Conservation (phyloP, 163 green algal genomes). For the Smithsoniella earleae region DNA sequence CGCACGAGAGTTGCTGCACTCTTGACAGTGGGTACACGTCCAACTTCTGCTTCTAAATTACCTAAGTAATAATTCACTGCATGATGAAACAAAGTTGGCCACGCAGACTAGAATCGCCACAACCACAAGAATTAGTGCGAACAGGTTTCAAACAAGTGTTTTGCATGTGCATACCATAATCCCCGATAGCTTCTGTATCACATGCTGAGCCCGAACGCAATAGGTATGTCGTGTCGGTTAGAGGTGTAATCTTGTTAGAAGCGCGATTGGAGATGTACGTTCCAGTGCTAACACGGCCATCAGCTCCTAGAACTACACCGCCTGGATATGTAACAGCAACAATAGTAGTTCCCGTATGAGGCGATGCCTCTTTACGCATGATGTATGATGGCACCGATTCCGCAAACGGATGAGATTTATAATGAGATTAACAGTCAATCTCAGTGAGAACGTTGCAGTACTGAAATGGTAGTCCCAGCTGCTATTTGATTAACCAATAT, state of each 20-base stretch:
- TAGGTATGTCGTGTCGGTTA: constrained; percentile 76
- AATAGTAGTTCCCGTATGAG: constrained; percentile 77
- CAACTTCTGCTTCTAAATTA: constrained; percentile 20
- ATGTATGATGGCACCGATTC: too few relatives aligned
- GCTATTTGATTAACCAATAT: too few relatives aligned
- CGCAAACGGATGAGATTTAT: too few relatives aligned
- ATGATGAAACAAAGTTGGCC: constrained; percentile 23
- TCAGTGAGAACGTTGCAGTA: too few relatives aligned
- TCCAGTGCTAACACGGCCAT: constrained; percentile 81
- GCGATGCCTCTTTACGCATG: not conserved
- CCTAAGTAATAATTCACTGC: constrained; percentile 26
- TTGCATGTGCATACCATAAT: constrained; percentile 77
- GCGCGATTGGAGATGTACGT: constrained; percentile 90
- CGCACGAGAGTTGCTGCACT: constrained; percentile 47
- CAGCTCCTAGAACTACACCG: constrained; percentile 85
- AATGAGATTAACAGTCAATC: too few relatives aligned
- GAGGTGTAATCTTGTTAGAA: constrained; percentile 85
- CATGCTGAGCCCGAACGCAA: constrained; percentile 76
- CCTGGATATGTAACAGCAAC: constrained; percentile 73
- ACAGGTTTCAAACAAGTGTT: not conserved
- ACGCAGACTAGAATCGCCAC: too few relatives aligned
- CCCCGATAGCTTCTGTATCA: constrained; percentile 77
- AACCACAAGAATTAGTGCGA: constrained; percentile 39
- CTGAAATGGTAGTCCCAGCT: too few relatives aligned
- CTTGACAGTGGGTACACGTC: constrained; percentile 35